Evolutionary conservation across 2,329 filamentous ascomycete species (phyloP).

Genomic region (Parafenestella ontariensis): DNA sequence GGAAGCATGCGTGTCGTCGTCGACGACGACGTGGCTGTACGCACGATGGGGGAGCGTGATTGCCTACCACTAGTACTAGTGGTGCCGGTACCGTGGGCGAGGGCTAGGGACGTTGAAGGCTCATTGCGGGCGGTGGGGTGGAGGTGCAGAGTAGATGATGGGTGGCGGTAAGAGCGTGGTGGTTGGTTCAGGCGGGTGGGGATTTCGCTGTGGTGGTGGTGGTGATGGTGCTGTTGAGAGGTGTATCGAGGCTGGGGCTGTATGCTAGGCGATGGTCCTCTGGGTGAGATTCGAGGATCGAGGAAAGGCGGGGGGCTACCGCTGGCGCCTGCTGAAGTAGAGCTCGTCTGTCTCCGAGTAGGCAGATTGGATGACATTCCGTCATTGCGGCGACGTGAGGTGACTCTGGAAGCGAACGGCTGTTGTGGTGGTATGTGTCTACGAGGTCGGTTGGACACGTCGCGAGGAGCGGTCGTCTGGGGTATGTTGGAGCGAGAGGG

Average conservation of each 20-base stretch:
- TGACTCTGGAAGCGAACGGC: neutral
- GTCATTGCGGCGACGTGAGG: conserved; percentile 3
- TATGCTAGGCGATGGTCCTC: too few relatives aligned
- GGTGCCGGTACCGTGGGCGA: conserved; percentile 18
- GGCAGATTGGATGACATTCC: too few relatives aligned
- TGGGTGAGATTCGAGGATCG: too few relatives aligned
- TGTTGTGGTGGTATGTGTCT: neutral
- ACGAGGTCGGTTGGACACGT: conserved; percentile 19
- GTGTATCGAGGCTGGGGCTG: too few relatives aligned
- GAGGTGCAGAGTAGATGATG: conserved; percentile 3
- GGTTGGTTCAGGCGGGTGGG: too few relatives aligned
- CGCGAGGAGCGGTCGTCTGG: conserved; percentile 12
- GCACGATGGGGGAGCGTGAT: conserved; percentile 12
- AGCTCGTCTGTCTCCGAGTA: too few relatives aligned
- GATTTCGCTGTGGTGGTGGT: too few relatives aligned
- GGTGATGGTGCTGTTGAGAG: neutral
- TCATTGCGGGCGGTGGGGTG: conserved; percentile 1
- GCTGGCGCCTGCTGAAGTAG: too few relatives aligned
- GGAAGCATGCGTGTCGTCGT: too few relatives aligned
- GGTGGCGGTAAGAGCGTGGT: conserved; percentile 2
- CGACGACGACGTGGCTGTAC: too few relatives aligned
- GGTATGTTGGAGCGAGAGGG: conserved; percentile 19
- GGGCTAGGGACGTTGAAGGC: conserved; percentile 3
- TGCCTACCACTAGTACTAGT: conserved; percentile 21
- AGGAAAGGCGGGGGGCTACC: too few relatives aligned